A percentile compares a stretch with the other conserved stretches of the same genome.
Conservation (phyloP, 2,329 filamentous ascomycete species). For the Xylaria hypoxylon region DNA sequence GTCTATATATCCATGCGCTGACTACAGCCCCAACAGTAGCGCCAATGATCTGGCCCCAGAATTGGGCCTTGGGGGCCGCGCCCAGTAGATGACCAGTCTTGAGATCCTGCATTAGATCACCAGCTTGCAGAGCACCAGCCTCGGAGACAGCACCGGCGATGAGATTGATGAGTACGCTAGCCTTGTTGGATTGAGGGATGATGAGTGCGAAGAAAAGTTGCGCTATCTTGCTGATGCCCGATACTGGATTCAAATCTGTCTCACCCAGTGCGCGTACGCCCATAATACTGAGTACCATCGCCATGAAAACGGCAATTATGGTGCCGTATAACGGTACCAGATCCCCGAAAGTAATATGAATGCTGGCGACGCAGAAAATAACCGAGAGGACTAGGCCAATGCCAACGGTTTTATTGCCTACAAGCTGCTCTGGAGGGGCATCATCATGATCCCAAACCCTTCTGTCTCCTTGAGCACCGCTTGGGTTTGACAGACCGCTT, state of each 20-base stretch:
- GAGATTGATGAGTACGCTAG: constrained; percentile 93
- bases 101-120: constrained; percentile 95
- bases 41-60: constrained; percentile 95
- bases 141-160: constrained; percentile 91
- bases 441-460: constrained; percentile 71
- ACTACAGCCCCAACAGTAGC: constrained; percentile 86
- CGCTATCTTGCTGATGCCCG: constrained; percentile 94
- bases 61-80: constrained; percentile 92
- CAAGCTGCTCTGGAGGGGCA: constrained; percentile 84
- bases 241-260: constrained; percentile 96
- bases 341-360: constrained; percentile 84
- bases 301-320: constrained; percentile 83
- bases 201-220: constrained; percentile 95
- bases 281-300: constrained; percentile 82
- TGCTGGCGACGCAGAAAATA: constrained; percentile 81
- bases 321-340: constrained; percentile 84
- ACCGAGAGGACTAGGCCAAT: constrained; percentile 83
- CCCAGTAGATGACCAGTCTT: constrained; percentile 96
- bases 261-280: constrained; percentile 77
- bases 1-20: constrained; percentile 85
- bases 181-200: constrained; percentile 81
- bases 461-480: constrained; percentile 43
- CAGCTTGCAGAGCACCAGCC: constrained; percentile 89
- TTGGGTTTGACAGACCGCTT: constrained; percentile 37
- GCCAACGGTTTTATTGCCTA: constrained; percentile 76